phyloP scores from a whole-genome alignment of 768 basidiomycete genomes.

The Mycena sanguinolenta region DNA sequence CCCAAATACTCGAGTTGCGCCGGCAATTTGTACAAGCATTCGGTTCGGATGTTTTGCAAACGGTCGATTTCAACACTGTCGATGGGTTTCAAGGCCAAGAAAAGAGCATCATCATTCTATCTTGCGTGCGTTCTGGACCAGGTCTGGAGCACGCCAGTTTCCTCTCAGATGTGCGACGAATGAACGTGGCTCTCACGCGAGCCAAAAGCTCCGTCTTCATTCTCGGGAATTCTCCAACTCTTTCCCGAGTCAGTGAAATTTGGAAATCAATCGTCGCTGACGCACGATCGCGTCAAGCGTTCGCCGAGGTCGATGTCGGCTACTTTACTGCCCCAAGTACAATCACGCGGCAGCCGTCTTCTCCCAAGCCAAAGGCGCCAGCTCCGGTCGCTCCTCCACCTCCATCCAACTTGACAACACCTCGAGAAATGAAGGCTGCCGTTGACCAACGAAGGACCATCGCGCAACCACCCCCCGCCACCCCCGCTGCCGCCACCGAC shows the following conservation, averaged over 20 bases:
- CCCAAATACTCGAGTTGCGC: conserved; percentile 84
- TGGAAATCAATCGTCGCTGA: conserved; percentile 87
- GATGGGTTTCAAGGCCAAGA: conserved; percentile 99
- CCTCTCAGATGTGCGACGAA: conserved; percentile 88
- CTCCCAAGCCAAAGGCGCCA: conserved; percentile 40
- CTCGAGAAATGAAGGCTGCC: conserved; percentile 47
- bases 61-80: conserved; percentile 95
- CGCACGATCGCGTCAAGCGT: conserved; percentile 72
- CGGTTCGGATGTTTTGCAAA: conserved; percentile 75
- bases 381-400: conserved; percentile 39
- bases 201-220: conserved; percentile 95
- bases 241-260: conserved; percentile 85
- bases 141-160: conserved; percentile 90
- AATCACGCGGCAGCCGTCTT: conserved; percentile 24
- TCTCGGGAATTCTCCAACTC: conserved; percentile 89
- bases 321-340: conserved; percentile 54
- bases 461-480: conserved; percentile 24
- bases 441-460: conserved; percentile 30
- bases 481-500: background rate
- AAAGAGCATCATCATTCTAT: conserved; percentile 97
- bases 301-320: conserved; percentile 70
- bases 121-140: conserved; percentile 94
- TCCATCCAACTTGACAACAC: conserved; percentile 55
- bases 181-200: conserved; percentile 99
- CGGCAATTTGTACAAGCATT: conserved; percentile 78